Evolutionary conservation across 164 flowering plant genomes (phyloP).

Genomic region (Chimonanthus praecox): DNA sequence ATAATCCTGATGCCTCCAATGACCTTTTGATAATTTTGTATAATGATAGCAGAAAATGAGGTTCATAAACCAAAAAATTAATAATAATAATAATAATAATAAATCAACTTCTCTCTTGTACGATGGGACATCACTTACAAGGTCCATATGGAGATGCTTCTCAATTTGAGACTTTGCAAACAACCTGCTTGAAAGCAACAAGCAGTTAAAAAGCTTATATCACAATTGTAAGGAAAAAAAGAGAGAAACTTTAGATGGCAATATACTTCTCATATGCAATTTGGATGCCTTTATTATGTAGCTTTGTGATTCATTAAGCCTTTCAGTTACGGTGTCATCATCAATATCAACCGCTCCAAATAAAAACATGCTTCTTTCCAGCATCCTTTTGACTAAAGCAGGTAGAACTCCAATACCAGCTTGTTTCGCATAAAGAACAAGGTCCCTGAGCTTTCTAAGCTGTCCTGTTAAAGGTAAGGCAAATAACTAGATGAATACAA

Average conservation of each 20-base stretch:
- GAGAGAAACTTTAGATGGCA: background rate
- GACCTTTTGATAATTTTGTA: background rate
- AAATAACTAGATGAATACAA: background rate
- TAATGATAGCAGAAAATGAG: background rate
- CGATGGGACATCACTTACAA: conserved; percentile 13
- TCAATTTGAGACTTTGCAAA: conserved; percentile 40
- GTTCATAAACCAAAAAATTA: background rate
- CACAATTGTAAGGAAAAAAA: background rate
- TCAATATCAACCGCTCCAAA: conserved; percentile 64
- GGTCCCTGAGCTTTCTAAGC: conserved; percentile 42
- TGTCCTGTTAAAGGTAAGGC: conserved; percentile 39
- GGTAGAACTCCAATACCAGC: conserved; percentile 35
- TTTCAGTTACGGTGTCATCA: conserved; percentile 46
- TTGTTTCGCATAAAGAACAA: conserved; percentile 44
- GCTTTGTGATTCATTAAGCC: conserved; percentile 44
- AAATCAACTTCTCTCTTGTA: background rate
- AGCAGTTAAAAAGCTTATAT: background rate
- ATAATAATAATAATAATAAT: background rate
- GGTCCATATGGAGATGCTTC: conserved; percentile 63
- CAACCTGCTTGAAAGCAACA: conserved; percentile 39
- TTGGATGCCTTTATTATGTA: conserved; percentile 49
- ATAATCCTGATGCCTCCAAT: background rate
- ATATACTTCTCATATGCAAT: conserved; percentile 55
- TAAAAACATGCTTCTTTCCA: conserved; percentile 57
- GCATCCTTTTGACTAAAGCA: conserved; percentile 64